Evolutionary conservation across 352 stramenopile genomes (phyloP).

Genomic region (Globisporangium orthogonon): DNA sequence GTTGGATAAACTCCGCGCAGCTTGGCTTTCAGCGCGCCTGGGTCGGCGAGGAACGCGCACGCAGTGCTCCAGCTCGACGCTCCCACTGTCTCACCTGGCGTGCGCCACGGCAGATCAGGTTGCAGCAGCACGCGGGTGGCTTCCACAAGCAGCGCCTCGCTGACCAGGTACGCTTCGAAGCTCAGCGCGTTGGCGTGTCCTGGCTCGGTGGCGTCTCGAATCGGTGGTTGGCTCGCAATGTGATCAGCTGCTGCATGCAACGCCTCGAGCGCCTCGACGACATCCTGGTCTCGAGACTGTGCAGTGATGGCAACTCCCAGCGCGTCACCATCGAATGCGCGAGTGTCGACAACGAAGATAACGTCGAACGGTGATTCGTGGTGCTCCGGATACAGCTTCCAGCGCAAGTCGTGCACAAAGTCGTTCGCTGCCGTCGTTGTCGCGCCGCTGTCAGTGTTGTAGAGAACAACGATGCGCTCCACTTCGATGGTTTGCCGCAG

Average conservation of each 20-base stretch:
- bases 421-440: constrained; percentile 21
- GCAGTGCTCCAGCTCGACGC: constrained; percentile 49
- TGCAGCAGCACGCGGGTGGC: constrained; percentile 34
- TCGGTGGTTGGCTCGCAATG: constrained; percentile 12
- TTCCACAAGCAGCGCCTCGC: constrained; percentile 52
- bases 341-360: constrained; percentile 11
- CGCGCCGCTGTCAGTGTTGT: constrained; percentile 25
- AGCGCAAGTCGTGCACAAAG: constrained; percentile 26
- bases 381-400: constrained; percentile 20
- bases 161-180: constrained; percentile 60
- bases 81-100: constrained; percentile 40
- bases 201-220: constrained; percentile 1
- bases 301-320: not conserved
- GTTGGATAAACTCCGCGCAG: constrained; percentile 15
- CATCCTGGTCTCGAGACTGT: constrained; percentile 16
- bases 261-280: constrained; percentile 18
- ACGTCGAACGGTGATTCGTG: constrained; percentile 20
- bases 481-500: constrained; percentile 15
- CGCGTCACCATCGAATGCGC: not conserved
- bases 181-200: constrained; percentile 1
- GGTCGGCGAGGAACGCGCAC: constrained; percentile 32
- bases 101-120: constrained; percentile 27
- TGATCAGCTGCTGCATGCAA: constrained; percentile 13
- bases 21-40: constrained; percentile 15
- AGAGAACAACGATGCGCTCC: constrained; percentile 20